A percentile compares a stretch with the other conserved stretches of the same genome.
These are phyloP conservation scores for Hemileccinum rubropunctum DNA, from an alignment of 768 basidiomycete genomes.

Conservation along the genomic window DNA sequence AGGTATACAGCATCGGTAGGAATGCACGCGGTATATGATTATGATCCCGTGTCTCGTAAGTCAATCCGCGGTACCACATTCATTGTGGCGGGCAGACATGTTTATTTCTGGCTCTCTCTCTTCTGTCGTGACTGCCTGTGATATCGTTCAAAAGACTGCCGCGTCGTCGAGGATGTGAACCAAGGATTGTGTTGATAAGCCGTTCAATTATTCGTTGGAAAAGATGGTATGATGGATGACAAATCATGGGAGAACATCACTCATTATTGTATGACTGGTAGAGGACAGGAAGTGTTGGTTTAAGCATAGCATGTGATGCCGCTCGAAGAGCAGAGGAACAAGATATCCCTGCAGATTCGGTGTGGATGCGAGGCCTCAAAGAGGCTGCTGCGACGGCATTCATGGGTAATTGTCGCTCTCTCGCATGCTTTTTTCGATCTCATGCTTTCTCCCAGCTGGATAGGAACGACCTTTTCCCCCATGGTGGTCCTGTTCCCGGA, in stretches of 20 bases:
- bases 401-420: conserved; percentile 3
- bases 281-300: conserved; percentile 1
- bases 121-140: conserved; percentile 13
- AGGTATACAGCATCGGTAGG: conserved; percentile 13
- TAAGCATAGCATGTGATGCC: conserved; percentile 7
- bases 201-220: conserved; percentile 7
- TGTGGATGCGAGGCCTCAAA: conserved; percentile 5
- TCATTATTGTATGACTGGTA: not conserved
- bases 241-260: not conserved
- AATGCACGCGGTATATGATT: conserved; percentile 13
- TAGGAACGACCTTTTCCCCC: conserved; percentile 8
- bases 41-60: conserved; percentile 15
- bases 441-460: conserved; percentile 2
- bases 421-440: not conserved
- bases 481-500: conserved; percentile 9
- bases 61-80: not conserved
- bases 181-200: conserved; percentile 10
- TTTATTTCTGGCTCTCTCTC: not conserved
- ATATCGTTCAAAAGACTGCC: conserved; percentile 9
- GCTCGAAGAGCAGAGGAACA: conserved; percentile 4
- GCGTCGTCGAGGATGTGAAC: conserved; percentile 1
- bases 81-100: not conserved
- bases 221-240: conserved; percentile 1
- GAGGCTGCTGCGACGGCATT: conserved; percentile 13
- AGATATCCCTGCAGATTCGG: not conserved